Percentiles rank a stretch among this genome's conserved stretches.
Evolutionary conservation across 176 grass and related monocot species (phyloP).

Genomic region (Aegilops bicornis): DNA sequence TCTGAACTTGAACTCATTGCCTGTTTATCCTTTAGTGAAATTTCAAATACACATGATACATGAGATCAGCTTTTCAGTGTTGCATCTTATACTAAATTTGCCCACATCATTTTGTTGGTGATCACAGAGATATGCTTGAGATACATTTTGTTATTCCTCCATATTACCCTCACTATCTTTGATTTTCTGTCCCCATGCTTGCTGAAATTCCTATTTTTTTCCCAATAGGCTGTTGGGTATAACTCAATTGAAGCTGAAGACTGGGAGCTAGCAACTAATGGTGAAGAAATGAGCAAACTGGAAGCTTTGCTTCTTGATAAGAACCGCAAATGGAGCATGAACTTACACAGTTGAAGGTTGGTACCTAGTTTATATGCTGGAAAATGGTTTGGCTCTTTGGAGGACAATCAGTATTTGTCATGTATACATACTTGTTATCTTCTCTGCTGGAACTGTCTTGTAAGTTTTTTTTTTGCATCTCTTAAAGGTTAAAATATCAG

Average conservation of each 20-base stretch:
- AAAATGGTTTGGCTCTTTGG: not conserved
- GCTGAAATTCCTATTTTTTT: slow-evolving; percentile 7
- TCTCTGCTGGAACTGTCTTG: slow-evolving; percentile 31
- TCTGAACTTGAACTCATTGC: not conserved
- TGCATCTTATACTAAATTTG: not conserved
- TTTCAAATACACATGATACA: slow-evolving; percentile 15
- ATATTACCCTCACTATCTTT: not conserved
- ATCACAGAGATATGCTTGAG: slow-evolving; percentile 3
- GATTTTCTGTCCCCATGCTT: slow-evolving; percentile 29
- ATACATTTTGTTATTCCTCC: slow-evolving; percentile 4
- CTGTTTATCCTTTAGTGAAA: not conserved
- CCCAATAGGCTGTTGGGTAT: slow-evolving; percentile 87
- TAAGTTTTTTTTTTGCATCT: slow-evolving; percentile 25
- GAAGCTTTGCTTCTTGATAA: slow-evolving; percentile 98
- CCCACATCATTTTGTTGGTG: not conserved
- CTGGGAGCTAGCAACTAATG: slow-evolving; percentile 95
- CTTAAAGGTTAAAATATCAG: slow-evolving; percentile 96
- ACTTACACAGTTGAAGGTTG: slow-evolving; percentile 94
- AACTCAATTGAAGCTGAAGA: slow-evolving; percentile 99
- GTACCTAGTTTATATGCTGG: slow-evolving; percentile 23
- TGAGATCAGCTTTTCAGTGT: slow-evolving; percentile 7
- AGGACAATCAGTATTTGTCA: not conserved
- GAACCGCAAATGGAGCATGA: slow-evolving; percentile 99
- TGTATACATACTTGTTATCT: not conserved
- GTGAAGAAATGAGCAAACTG: slow-evolving; percentile 99